Conservation (phyloP, 306 rosid species). For the Rosa persica region DNA sequence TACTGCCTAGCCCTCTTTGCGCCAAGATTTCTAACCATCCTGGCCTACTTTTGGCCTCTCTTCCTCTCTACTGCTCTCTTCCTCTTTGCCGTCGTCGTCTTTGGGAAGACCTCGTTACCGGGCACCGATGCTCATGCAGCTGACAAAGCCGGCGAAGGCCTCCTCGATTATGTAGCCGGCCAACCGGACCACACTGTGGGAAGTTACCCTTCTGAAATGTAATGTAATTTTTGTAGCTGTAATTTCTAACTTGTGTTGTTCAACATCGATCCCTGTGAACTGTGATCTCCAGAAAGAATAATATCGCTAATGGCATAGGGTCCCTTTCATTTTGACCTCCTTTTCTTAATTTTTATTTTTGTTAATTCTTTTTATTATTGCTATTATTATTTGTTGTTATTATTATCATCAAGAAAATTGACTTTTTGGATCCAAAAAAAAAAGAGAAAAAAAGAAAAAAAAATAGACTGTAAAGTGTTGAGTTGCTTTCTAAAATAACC, state of each 20-base stretch:
- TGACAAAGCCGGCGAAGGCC: constrained; percentile 53
- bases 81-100: constrained; percentile 60
- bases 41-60: constrained; percentile 93
- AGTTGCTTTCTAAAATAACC: neutral
- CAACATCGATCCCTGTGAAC: neutral
- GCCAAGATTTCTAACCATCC: constrained; percentile 54
- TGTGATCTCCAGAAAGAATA: constrained; percentile 20
- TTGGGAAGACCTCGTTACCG: constrained; percentile 49
- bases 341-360: neutral
- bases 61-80: constrained; percentile 78
- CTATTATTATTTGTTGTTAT: neutral
- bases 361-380: neutral
- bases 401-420: neutral
- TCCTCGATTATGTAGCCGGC: constrained; percentile 82
- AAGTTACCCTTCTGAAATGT: constrained; percentile 22
- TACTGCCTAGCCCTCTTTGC: constrained; percentile 42
- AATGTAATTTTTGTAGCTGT: constrained; percentile 9
- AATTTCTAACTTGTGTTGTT: constrained; percentile 6
- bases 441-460: too few species aligned
- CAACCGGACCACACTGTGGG: constrained; percentile 43
- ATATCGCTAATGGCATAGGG: constrained; percentile 6
- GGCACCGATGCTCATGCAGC: constrained; percentile 31
- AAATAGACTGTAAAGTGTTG: neutral
- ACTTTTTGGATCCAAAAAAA: too few species aligned
- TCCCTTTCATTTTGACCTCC: neutral